Conservation (phyloP, 129 eudicot genomes). For the Apium graveolens region DNA sequence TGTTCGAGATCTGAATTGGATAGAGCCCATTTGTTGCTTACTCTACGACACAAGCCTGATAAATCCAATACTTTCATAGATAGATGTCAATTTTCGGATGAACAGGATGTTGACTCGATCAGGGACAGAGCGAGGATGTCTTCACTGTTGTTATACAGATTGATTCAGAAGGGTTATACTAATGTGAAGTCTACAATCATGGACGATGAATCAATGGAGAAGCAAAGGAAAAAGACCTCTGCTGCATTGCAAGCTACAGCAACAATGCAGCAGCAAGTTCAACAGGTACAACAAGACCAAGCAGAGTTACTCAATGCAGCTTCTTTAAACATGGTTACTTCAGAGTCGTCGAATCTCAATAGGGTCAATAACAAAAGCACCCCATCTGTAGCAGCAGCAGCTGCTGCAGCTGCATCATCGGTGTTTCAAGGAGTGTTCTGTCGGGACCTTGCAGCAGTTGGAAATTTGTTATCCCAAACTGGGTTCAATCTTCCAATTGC, state of each 20-base stretch:
- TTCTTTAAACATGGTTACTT: background rate
- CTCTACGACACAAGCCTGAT: slow-evolving; percentile 82
- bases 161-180: slow-evolving; percentile 73
- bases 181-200: slow-evolving; percentile 40
- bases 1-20: slow-evolving; percentile 90
- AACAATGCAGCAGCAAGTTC: slow-evolving; percentile 34
- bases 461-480: slow-evolving; percentile 65
- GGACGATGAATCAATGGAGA: slow-evolving; percentile 67
- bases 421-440: slow-evolving; percentile 91
- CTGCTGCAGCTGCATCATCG: slow-evolving; percentile 19
- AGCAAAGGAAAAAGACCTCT: slow-evolving; percentile 53
- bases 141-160: slow-evolving; percentile 53
- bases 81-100: slow-evolving; percentile 76
- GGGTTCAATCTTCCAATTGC: slow-evolving; percentile 67
- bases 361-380: slow-evolving; percentile 24
- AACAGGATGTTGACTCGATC: slow-evolving; percentile 58
- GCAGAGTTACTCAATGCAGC: slow-evolving; percentile 3
- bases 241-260: slow-evolving; percentile 38
- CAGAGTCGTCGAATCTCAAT: slow-evolving; percentile 10
- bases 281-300: slow-evolving; percentile 7
- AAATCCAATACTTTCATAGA: slow-evolving; percentile 62
- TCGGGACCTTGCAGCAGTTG: slow-evolving; percentile 80
- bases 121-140: slow-evolving; percentile 80
- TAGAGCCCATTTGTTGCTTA: slow-evolving; percentile 78
- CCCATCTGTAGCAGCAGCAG: slow-evolving; percentile 17